Conservation (phyloP, 306 rosid genomes). For the Rubus parviflorus region DNA sequence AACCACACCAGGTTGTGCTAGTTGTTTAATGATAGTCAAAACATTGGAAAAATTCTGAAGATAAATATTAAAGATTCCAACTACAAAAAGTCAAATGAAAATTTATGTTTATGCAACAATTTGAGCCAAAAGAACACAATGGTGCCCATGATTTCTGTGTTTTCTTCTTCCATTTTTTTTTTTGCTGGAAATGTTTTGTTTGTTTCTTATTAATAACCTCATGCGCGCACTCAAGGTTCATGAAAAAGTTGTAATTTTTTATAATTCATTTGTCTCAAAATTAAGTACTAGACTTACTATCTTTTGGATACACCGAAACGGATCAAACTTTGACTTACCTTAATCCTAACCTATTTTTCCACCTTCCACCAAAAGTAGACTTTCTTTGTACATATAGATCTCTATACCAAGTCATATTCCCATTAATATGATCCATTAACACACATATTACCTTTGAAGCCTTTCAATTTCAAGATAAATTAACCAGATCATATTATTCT, state of each 20-base stretch:
- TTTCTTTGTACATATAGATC: background rate
- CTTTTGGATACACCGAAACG: background rate
- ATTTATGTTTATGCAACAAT: background rate
- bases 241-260: background rate
- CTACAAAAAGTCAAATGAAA: background rate
- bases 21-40: conserved; percentile 16
- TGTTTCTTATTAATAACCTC: background rate
- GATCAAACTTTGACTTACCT: background rate
- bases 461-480: background rate
- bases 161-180: background rate
- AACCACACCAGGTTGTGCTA: background rate
- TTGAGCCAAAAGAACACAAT: background rate
- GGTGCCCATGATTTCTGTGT: conserved; percentile 7
- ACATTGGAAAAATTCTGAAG: background rate
- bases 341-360: background rate
- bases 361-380: background rate
- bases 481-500: background rate
- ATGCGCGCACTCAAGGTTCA: background rate
- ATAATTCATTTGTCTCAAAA: background rate
- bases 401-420: background rate
- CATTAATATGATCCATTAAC: background rate
- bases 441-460: background rate
- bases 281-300: background rate
- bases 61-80: background rate
- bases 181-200: background rate